These are phyloP conservation scores for Coprinopsis cinerea DNA, from an alignment of 768 basidiomycete species.

Conservation along the genomic window DNA sequence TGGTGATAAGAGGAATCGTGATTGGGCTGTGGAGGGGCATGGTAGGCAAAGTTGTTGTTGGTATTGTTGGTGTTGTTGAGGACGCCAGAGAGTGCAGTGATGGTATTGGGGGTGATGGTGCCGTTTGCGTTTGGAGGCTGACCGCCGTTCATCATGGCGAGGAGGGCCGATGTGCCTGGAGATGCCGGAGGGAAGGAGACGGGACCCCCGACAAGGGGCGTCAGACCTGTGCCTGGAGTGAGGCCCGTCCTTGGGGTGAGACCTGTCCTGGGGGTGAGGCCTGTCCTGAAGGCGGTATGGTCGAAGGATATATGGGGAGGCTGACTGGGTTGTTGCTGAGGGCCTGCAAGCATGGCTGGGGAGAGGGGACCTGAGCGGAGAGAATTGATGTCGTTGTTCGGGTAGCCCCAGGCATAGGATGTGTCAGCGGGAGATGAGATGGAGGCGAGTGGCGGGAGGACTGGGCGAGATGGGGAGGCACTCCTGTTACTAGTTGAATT, in stretches of 20 bases:
- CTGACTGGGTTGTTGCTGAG: constrained; percentile 43
- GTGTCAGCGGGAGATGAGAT: constrained; percentile 67
- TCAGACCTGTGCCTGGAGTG: constrained; percentile 70
- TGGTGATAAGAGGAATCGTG: constrained; percentile 62
- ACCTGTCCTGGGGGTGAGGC: constrained; percentile 82
- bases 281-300: constrained; percentile 69
- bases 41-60: constrained; percentile 50
- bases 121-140: constrained; percentile 31
- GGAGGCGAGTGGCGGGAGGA: constrained; percentile 76
- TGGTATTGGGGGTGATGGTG: constrained; percentile 68
- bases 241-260: constrained; percentile 83
- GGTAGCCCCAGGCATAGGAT: constrained; percentile 66
- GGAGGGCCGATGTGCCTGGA: constrained; percentile 29
- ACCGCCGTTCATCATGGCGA: constrained; percentile 80
- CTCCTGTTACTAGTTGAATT: constrained; percentile 29
- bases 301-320: constrained; percentile 52
- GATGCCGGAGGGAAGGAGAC: constrained; percentile 71
- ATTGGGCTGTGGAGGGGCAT: constrained; percentile 23
- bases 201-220: constrained; percentile 71
- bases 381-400: constrained; percentile 57
- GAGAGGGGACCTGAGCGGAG: constrained; percentile 91
- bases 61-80: constrained; percentile 53
- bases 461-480: constrained; percentile 52
- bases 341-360: constrained; percentile 93
- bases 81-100: constrained; percentile 77